phyloP scores from a whole-genome alignment of 2,329 filamentous ascomycete genomes.

The Xylaria hypoxylon region DNA sequence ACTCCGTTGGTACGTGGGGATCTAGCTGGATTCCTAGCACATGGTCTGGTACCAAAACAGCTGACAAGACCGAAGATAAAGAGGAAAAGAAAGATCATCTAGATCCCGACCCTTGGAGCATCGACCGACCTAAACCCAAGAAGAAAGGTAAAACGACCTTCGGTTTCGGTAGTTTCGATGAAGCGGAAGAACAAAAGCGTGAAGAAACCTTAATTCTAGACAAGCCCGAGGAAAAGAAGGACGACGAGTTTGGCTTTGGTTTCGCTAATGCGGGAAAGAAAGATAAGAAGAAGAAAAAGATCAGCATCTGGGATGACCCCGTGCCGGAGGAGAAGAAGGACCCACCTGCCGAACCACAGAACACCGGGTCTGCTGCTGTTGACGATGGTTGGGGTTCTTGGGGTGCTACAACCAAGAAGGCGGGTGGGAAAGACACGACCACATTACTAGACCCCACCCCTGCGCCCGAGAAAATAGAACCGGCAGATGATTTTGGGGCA shows the following conservation, averaged over 20 bases:
- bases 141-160: conserved; percentile 61
- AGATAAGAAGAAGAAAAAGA: conserved; percentile 57
- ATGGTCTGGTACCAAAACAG: conserved; percentile 53
- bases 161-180: conserved; percentile 62
- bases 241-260: conserved; percentile 47
- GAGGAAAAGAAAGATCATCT: conserved; percentile 57
- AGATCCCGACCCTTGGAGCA: conserved; percentile 63
- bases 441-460: conserved; percentile 28
- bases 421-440: conserved; percentile 55
- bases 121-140: conserved; percentile 62
- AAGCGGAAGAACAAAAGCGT: conserved; percentile 53
- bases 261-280: conserved; percentile 42
- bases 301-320: conserved; percentile 52
- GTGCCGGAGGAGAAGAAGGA: conserved; percentile 52
- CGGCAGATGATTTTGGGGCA: conserved; percentile 51
- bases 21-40: conserved; percentile 68
- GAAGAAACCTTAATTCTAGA: conserved; percentile 42
- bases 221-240: conserved; percentile 50
- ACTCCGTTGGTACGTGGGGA: conserved; percentile 69
- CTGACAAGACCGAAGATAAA: conserved; percentile 53
- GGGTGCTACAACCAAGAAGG: conserved; percentile 52
- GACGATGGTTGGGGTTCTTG: conserved; percentile 51
- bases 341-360: conserved; percentile 42
- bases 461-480: conserved; percentile 32
- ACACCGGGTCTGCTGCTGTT: conserved; percentile 38